A percentile compares a stretch with the other conserved stretches of the same genome.
Evolutionary conservation across 78 protist species (phyloP).

Genomic region (Dictyostelium discoideum): DNA sequence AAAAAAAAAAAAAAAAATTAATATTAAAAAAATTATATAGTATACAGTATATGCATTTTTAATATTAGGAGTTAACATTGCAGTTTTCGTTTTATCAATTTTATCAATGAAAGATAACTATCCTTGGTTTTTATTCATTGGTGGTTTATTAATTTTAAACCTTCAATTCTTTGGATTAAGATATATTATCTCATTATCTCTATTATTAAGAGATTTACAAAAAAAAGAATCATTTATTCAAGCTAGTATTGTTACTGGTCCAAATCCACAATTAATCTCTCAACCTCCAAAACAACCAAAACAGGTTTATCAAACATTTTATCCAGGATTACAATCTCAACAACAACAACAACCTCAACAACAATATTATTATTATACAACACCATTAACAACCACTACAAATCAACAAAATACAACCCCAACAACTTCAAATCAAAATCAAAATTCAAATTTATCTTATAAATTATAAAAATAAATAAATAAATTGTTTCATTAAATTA

Average conservation of each 20-base stretch:
- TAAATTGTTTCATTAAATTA: background rate
- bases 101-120: background rate
- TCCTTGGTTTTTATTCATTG: conserved; percentile 42
- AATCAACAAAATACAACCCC: background rate
- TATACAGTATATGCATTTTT: background rate
- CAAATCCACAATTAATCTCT: background rate
- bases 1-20: no score
- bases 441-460: background rate
- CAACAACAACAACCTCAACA: background rate
- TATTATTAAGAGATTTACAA: conserved; percentile 28
- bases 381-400: background rate
- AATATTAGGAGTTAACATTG: background rate
- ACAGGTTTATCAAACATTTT: background rate
- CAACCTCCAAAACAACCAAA: background rate
- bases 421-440: background rate
- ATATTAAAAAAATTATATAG: background rate
- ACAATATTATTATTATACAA: background rate
- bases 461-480: background rate
- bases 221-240: background rate
- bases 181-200: conserved; percentile 1
- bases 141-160: background rate
- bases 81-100: conserved; percentile 18
- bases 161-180: conserved; percentile 35
- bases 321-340: background rate
- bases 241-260: background rate